A percentile compares a stretch with the other conserved stretches of the same genome.
Evolutionary conservation across 2,329 filamentous ascomycete genomes (phyloP).

Genomic region (Aspergillus caelatus): DNA sequence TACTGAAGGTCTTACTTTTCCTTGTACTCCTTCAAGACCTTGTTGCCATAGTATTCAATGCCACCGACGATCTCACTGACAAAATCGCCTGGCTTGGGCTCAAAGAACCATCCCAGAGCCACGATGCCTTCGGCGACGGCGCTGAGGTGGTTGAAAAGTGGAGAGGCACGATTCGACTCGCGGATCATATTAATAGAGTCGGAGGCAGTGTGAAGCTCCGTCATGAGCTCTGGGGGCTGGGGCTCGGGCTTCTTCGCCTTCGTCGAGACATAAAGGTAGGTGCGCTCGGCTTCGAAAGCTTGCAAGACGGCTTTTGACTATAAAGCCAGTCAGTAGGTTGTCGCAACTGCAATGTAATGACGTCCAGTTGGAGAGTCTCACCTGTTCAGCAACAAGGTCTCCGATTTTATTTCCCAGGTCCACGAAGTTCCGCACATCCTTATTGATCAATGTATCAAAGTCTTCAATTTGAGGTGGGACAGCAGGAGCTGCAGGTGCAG

Average conservation of each 20-base stretch:
- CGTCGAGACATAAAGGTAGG: slow-evolving; percentile 83
- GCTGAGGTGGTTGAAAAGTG: slow-evolving; percentile 78
- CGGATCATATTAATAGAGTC: slow-evolving; percentile 78
- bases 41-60: slow-evolving; percentile 92
- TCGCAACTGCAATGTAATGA: neutral
- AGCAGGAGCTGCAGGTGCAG: slow-evolving; percentile 57
- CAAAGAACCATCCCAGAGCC: slow-evolving; percentile 87
- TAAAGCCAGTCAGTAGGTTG: slow-evolving; percentile 16
- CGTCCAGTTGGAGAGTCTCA: slow-evolving; percentile 40
- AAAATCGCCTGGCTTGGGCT: slow-evolving; percentile 80
- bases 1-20: slow-evolving; percentile 61
- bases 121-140: slow-evolving; percentile 89
- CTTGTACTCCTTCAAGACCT: slow-evolving; percentile 88
- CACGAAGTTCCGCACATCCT: slow-evolving; percentile 76
- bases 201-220: slow-evolving; percentile 82
- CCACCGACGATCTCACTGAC: slow-evolving; percentile 81
- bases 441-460: slow-evolving; percentile 77
- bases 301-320: slow-evolving; percentile 60
- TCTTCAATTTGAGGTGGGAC: slow-evolving; percentile 81
- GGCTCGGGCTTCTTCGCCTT: slow-evolving; percentile 91
- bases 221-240: slow-evolving; percentile 72
- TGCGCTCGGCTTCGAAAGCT: slow-evolving; percentile 82
- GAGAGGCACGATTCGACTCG: slow-evolving; percentile 75
- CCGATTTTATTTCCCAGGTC: slow-evolving; percentile 77
- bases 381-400: slow-evolving; percentile 77